Base-by-base conservation (phyloP, 495 filamentous ascomycete species). In the Hypoxylon subgilvum region DNA sequence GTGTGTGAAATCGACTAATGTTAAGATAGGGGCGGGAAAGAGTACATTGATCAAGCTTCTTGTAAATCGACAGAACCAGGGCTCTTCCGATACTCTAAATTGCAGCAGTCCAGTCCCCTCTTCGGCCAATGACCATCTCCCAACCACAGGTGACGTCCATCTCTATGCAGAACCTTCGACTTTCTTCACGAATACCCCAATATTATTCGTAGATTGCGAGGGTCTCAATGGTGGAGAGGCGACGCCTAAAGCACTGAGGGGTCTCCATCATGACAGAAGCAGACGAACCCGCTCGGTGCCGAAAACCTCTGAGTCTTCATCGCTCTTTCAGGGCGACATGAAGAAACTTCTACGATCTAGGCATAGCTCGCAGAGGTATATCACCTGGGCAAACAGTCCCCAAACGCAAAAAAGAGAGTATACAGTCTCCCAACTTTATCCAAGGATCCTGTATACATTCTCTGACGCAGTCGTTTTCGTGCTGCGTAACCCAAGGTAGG, bases 111-210 rank as follows among this genome's bases (percentile, higher is more conserved):
- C 70, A 0, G 69, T 76, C 7, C 61, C 66, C 0, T 71, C 71
- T 0, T 61, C 65, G 4, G 48, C 27, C 36, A 66, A 71, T 17
- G 72, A 78, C 23, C 66, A 73, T 31, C 45, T 74, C 10, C 76
- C 84, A 0, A 86, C 82, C 2, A 83, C 82, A 1, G 83, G 73
- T 13, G 81, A 84, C 54, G 84, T 87, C 18, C 84, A 87, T 68
- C 72, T 87, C 4, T 87, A 86, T 45, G 63, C 74, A 0, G 83
- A 87, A 65, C 83, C 82, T 0, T 66, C 67, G 9, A 81, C 79
- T 0, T 74, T 74, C 18, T 51, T 56, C 4, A 61, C 66, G 13
- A 22, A 64, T 10, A 32, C 21, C 2, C 81, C 80, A 1, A 68
- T 83, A 4, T 70, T 85, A 0, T 84, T 76, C 47, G 82, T 80